Conservation (phyloP, 495 filamentous ascomycete genomes). For the Penicillium goetzii region DNA sequence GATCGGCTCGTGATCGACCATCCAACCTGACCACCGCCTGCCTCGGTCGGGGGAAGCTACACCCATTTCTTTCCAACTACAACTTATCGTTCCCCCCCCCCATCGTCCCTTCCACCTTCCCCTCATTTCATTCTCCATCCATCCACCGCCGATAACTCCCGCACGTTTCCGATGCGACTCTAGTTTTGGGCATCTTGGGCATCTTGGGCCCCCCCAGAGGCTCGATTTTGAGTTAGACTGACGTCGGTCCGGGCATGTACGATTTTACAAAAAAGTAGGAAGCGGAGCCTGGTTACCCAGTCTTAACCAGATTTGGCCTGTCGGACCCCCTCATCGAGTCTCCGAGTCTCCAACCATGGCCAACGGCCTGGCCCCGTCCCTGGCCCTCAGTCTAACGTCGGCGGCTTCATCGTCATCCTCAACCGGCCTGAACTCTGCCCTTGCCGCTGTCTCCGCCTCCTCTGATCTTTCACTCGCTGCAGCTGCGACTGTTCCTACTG, state of each 20-base stretch:
- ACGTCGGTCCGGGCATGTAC: constrained; percentile 13
- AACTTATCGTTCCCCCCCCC: neutral
- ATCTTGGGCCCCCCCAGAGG: constrained; percentile 5
- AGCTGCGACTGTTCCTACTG: neutral
- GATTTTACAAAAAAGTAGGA: constrained; percentile 8
- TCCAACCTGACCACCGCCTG: constrained; percentile 10
- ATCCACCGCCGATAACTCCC: constrained; percentile 28
- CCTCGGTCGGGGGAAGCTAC: constrained; percentile 7
- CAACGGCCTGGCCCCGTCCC: constrained; percentile 29
- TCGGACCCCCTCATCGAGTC: neutral
- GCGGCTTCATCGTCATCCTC: constrained; percentile 29
- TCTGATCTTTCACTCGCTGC: constrained; percentile 17
- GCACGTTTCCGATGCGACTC: constrained; percentile 32
- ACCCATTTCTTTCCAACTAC: neutral
- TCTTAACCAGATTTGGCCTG: neutral
- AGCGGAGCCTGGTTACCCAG: constrained; percentile 20
- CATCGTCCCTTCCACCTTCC: constrained; percentile 10
- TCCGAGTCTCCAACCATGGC: constrained; percentile 15
- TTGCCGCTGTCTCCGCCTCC: constrained; percentile 26
- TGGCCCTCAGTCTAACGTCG: constrained; percentile 28
- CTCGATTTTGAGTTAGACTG: constrained; percentile 17
- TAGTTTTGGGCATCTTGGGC: too few species aligned
- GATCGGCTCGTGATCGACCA: neutral
- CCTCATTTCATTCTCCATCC: constrained; percentile 18
- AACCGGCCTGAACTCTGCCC: constrained; percentile 17